phyloP scores from a whole-genome alignment of 257 asterid species.

The Sherardia arvensis region DNA sequence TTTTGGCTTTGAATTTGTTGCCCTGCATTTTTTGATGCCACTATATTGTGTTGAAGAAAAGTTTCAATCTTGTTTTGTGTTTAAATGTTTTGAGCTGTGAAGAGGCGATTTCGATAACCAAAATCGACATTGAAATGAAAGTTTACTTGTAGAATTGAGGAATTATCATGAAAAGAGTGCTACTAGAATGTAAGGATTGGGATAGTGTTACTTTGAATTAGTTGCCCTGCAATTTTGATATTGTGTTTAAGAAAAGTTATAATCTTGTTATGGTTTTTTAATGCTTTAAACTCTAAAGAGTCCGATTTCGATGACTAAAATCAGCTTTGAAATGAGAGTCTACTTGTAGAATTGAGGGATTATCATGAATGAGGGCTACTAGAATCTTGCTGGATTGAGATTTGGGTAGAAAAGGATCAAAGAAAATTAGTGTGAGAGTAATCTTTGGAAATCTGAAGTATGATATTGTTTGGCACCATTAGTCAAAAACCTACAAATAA shows the following conservation, averaged over 20 bases:
- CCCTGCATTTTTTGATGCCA: not conserved
- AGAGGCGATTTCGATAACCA: not conserved
- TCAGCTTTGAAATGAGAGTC: not conserved
- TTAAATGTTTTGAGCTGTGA: not conserved
- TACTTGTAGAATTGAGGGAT: not conserved
- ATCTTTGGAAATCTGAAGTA: slow-evolving; percentile 10
- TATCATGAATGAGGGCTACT: not conserved
- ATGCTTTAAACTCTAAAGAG: not conserved
- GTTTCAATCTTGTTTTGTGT: not conserved
- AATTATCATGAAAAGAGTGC: not conserved
- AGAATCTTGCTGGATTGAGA: not conserved
- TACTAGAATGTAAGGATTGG: not conserved
- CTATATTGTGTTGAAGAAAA: not conserved
- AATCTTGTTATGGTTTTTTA: not conserved
- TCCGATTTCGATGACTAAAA: not conserved
- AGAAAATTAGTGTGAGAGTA: slow-evolving; percentile 1
- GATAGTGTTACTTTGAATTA: not conserved
- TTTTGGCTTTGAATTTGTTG: not conserved
- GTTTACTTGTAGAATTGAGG: not conserved
- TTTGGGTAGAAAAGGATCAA: not conserved
- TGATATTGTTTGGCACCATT: slow-evolving; percentile 4
- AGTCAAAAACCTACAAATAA: slow-evolving; percentile 21
- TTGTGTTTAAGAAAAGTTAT: not conserved
- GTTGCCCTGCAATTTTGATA: not conserved
- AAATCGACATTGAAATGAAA: not conserved